Evolutionary conservation across 331 rosid species (phyloP), one percentile per base, ranked within the genome.

Genomic region (Arachis monticola): DNA sequence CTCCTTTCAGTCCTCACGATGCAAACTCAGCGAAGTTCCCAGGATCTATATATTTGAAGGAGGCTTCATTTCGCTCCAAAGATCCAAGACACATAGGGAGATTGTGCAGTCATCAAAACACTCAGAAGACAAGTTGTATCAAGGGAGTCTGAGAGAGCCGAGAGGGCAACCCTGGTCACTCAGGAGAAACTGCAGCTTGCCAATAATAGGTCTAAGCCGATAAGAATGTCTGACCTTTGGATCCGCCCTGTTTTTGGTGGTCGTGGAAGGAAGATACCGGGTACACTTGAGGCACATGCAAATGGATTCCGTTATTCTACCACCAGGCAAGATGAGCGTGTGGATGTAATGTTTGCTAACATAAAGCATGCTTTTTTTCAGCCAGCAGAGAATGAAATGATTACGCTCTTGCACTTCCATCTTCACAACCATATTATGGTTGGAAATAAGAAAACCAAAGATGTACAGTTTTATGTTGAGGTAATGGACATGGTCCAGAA

Each of bases 361-460:
- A 75, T 91, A 63, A 91, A 89, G 63, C 97, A 91, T 81, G 92
- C 95, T 14, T 83, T 89, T 68, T 87, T 89, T 76, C 97, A 89
- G 87, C 97, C 94, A 1, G 94, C 97, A 32, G 97, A 91, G 72
- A 91, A 89, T 82, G 97, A 91, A 73, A 89, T 91, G 97, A 91
- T 89, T 58, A 91, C 94, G 8, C 83, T 87, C 58, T 66, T 91
- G 63, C 94, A 91, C 79, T 91, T 89, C 78, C 97, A 91, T 87
- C 75, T 91, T 77, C 97, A 84, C 81, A 87, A 91, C 69, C 94
- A 91, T 81, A 91, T 89, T 59, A 91, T 91, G 97, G 92, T 91
- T 10, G 97, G 94, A 60, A 91, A 91, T 83, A 91, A 91, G 72
- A 91, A 91, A 83, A 91, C 94, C 44, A 91, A 91, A 87, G 97